These are phyloP conservation scores for Geotrichum bryndzae DNA, from an alignment of 1,139 yeast genomes.

Conservation along the genomic window DNA sequence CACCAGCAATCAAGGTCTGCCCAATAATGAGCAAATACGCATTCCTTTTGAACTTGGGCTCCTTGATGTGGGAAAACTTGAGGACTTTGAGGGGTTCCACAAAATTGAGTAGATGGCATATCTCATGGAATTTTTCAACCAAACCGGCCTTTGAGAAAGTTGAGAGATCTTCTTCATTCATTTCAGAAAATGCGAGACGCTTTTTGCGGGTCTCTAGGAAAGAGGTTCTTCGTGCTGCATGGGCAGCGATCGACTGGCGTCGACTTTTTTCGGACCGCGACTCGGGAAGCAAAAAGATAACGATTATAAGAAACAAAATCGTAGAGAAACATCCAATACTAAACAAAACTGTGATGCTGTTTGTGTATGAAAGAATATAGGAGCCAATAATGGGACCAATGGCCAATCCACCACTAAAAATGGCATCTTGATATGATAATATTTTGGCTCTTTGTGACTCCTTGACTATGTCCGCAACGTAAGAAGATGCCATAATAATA, in stretches of 20 bases:
- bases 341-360: constrained; percentile 26
- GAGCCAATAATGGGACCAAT: constrained; percentile 61
- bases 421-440: constrained; percentile 53
- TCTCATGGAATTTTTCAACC: not conserved
- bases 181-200: constrained; percentile 4
- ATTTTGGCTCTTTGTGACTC: constrained; percentile 48
- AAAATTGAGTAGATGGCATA: constrained; percentile 22
- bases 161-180: not conserved
- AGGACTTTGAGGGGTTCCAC: constrained; percentile 46
- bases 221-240: not conserved
- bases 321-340: constrained; percentile 24
- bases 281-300: constrained; percentile 48
- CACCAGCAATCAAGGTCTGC: constrained; percentile 42
- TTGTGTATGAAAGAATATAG: constrained; percentile 29
- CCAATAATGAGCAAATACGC: constrained; percentile 44
- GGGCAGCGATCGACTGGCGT: constrained; percentile 36
- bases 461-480: constrained; percentile 59
- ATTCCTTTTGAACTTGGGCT: constrained; percentile 41
- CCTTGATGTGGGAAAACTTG: constrained; percentile 34
- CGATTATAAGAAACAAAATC: constrained; percentile 32
- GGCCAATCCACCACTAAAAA: constrained; percentile 54
- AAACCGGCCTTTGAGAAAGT: constrained; percentile 11
- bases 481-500: constrained; percentile 50
- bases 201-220: constrained; percentile 1
- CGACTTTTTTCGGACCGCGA: constrained; percentile 47